These are phyloP conservation scores for Hypholoma sublateritium DNA, from an alignment of 768 basidiomycete species.

Conservation along the genomic window DNA sequence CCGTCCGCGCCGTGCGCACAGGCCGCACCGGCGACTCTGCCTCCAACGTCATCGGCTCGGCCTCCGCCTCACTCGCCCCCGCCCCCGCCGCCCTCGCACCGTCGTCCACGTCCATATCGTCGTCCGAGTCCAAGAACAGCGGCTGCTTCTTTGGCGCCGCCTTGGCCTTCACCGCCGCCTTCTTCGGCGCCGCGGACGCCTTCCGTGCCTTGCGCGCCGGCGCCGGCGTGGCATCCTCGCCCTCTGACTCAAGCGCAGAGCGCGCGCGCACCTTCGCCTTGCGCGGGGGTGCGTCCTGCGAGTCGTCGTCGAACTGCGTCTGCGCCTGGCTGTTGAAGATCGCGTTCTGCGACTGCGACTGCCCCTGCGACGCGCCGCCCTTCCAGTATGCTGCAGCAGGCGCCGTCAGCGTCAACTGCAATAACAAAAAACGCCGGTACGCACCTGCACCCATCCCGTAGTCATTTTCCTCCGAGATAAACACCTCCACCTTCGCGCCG, in stretches of 20 bases:
- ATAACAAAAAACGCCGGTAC: slow-evolving; percentile 1
- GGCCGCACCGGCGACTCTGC: slow-evolving; percentile 4
- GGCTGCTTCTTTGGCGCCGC: slow-evolving; percentile 29
- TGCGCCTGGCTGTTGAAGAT: slow-evolving; percentile 14
- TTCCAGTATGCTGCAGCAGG: slow-evolving; percentile 60
- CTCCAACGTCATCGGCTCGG: slow-evolving; percentile 28
- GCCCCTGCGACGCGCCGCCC: slow-evolving; percentile 26
- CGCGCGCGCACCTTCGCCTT: not conserved
- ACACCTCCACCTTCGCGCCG: slow-evolving; percentile 47
- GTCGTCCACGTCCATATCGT: slow-evolving; percentile 25
- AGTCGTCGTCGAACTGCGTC: not conserved
- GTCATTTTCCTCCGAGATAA: slow-evolving; percentile 50
- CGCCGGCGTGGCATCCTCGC: slow-evolving; percentile 20
- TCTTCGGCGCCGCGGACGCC: slow-evolving; percentile 21
- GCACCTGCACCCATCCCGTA: slow-evolving; percentile 54
- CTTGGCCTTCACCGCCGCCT: slow-evolving; percentile 21
- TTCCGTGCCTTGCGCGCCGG: slow-evolving; percentile 3
- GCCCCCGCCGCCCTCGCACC: slow-evolving; percentile 21
- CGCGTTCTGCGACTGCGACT: slow-evolving; percentile 17
- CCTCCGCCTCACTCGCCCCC: slow-evolving; percentile 2
- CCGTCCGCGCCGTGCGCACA: slow-evolving; percentile 19
- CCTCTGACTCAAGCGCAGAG: slow-evolving; percentile 28
- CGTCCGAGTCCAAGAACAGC: slow-evolving; percentile 54
- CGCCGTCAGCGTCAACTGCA: too few relatives aligned
- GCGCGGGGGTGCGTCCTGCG: not conserved